Conservation (phyloP, 2,329 filamentous ascomycete species). For the Xylaria arbuscula region DNA sequence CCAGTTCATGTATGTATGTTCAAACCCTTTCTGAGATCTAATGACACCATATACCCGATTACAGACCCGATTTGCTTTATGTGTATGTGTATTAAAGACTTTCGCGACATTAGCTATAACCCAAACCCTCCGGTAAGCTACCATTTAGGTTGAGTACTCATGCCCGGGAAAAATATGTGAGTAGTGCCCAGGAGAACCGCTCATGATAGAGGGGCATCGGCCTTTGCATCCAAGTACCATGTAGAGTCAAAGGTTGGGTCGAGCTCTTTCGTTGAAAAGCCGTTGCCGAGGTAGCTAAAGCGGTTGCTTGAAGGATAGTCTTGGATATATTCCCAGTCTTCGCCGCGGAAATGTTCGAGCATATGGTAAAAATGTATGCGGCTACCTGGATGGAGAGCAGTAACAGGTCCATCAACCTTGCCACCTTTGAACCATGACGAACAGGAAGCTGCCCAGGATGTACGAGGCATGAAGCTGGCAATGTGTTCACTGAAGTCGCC, state of each 20-base stretch:
- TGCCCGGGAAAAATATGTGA: background rate
- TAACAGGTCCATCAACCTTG: conserved; percentile 57
- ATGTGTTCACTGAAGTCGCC: conserved; percentile 64
- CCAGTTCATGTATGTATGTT: background rate
- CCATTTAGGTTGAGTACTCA: background rate
- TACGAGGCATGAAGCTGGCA: conserved; percentile 63
- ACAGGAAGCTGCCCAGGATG: conserved; percentile 60
- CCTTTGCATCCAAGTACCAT: conserved; percentile 56
- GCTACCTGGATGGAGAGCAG: conserved; percentile 63
- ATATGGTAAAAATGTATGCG: conserved; percentile 65
- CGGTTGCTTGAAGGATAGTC: conserved; percentile 55
- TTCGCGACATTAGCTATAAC: background rate
- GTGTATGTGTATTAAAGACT: background rate
- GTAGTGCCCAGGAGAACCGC: background rate
- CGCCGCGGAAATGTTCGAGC: conserved; percentile 61
- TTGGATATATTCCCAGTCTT: conserved; percentile 65
- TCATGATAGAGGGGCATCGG: conserved; percentile 33
- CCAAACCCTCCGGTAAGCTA: background rate
- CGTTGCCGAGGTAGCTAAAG: conserved; percentile 65
- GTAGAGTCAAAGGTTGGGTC: conserved; percentile 53
- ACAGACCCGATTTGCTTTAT: background rate
- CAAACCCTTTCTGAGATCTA: background rate
- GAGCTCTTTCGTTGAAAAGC: conserved; percentile 61
- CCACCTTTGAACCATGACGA: conserved; percentile 65
- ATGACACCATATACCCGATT: background rate